phyloP scores from a whole-genome alignment of 306 rosid genomes.

The Inga leiocalycina region DNA sequence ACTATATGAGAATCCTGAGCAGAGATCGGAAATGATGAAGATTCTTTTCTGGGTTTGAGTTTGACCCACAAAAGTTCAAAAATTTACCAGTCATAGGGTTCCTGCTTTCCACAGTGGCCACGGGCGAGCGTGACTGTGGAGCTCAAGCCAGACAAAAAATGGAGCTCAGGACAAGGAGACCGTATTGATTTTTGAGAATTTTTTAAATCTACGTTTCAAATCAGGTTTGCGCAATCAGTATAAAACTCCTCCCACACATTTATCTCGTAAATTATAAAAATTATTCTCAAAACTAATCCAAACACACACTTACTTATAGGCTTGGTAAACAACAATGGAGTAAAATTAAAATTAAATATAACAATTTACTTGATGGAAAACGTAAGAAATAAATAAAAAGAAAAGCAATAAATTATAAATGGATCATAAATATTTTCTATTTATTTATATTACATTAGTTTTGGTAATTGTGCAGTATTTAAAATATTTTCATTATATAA shows the following conservation, averaged over 20 bases:
- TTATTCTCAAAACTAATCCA: too few species aligned
- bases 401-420: too few species aligned
- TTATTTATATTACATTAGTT: too few species aligned
- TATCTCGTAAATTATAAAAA: too few species aligned
- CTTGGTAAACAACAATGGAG: not conserved
- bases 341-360: too few species aligned
- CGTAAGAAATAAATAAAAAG: too few species aligned
- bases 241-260: too few species aligned
- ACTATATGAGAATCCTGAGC: not conserved
- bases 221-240: too few species aligned
- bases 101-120: not conserved
- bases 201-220: too few species aligned
- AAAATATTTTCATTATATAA: not conserved
- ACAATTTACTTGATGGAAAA: too few species aligned
- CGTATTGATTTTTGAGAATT: not conserved
- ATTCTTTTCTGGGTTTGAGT: not conserved
- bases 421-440: not conserved
- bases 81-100: conserved; percentile 19
- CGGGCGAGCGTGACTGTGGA: not conserved
- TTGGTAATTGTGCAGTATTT: not conserved
- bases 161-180: not conserved
- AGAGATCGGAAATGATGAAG: not conserved
- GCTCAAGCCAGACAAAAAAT: not conserved
- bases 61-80: not conserved
- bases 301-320: not conserved